Conservation (phyloP, 192 early-diverging fungal genomes). For the Coemansia sp. region DNA sequence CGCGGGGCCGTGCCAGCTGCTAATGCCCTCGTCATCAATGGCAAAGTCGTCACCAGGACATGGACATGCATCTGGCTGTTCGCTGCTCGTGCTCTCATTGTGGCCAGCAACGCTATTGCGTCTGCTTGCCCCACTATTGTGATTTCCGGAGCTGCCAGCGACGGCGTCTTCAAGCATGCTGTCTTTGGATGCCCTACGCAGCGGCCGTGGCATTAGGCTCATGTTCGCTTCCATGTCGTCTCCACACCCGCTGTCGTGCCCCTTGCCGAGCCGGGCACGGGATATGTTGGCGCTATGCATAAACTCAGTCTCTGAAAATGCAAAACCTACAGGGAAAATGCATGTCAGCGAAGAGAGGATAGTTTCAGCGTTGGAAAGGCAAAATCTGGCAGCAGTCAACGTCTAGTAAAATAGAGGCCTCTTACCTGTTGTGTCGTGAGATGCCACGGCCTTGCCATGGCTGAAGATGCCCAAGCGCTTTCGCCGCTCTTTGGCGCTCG, state of each 20-base stretch:
- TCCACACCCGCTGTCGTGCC: conserved; percentile 4
- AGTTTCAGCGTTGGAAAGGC: not conserved
- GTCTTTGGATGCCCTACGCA: not conserved
- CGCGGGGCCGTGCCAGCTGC: not conserved
- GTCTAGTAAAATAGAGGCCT: not conserved
- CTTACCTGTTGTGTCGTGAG: conserved; percentile 31
- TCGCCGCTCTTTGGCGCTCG: not conserved
- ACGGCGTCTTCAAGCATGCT: conserved; percentile 1
- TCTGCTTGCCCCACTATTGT: not conserved
- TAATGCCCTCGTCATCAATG: not conserved
- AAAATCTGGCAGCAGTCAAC: not conserved
- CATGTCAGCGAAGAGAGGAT: not conserved
- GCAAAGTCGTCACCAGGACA: conserved; percentile 3
- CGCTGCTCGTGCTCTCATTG: not conserved
- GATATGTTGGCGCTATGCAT: conserved; percentile 29
- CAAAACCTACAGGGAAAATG: conserved; percentile 25
- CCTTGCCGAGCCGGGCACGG: conserved; percentile 21
- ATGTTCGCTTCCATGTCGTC: not conserved
- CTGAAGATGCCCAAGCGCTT: conserved; percentile 43
- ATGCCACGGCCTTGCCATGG: conserved; percentile 47
- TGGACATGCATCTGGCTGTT: not conserved
- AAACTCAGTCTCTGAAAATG: conserved; percentile 43
- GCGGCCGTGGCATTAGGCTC: not conserved
- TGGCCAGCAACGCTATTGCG: conserved; percentile 3
- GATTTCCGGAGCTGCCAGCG: conserved; percentile 7